Base-by-base conservation (phyloP, 768 basidiomycete species). In the Pholiota molesta region DNA sequence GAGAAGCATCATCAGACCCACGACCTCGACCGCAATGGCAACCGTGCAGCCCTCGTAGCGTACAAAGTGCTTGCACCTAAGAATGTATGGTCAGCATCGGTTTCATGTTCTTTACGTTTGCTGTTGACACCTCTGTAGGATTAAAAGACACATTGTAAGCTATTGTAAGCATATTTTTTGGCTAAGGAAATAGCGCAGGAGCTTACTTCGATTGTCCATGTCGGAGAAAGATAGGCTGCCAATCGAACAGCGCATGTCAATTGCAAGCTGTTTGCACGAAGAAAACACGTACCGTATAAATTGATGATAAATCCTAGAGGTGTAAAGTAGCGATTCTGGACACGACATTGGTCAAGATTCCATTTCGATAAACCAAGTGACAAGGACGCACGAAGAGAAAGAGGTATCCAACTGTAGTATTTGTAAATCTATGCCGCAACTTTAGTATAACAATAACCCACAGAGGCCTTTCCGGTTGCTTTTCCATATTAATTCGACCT, bases 231-330 rank as follows among this genome's bases (percentile, higher is more conserved):
- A 57, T 82, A 83, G 13, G 81, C 81, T 81, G 1, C n/a, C 21
- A 2, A 16, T 26, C 13, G 37, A 33, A n/a, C 1, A 4, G 21
- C 10, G 45, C 6, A 44, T 40, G 6, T 37, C 21, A 51, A 33
- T 42, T 6, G 31, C 14, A 49, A 28, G 47, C 14, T 14, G 28
- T 9, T 14, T 7, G 14, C 35, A 13, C 23, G 13, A 31, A 5
- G 23, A 42, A 19, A 10, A 6, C 23, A 52, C 66, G 57, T 66
- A 78, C 80, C 84, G 59, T 74, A 80, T 13, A 87, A 67, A 61
- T 88, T 87, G 49, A 88, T 69, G 17, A 87, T 80, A 67, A 89
- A 89, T 0, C 83, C 85, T 2, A 88, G 72, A 0, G 87, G 87
- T 0, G 84, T 87, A 19, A 88, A 72, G 66, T 89, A 89, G 26